Evolutionary conservation across 495 filamentous ascomycete species (phyloP), one percentile per base, ranked within the genome.

Genomic region (Bombardia bombarda): DNA sequence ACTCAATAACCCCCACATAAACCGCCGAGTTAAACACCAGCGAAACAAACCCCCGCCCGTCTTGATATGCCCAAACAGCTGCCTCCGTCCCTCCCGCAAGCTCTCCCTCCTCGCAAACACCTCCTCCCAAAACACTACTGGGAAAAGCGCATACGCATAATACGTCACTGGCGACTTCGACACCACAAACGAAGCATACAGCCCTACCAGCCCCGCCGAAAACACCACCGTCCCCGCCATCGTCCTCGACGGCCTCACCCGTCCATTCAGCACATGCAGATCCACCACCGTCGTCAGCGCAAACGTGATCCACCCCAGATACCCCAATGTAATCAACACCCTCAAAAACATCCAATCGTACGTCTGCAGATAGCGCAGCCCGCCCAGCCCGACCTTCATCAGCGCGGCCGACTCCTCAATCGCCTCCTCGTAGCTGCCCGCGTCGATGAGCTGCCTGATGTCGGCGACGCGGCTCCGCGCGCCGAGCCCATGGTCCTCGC

Each of bases 271-370:
- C 26, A 99, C 87, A 58, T 95, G 87, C 32, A 88, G 66, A 57
- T 97, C 85, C 52, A 97, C 76, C 33, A 96, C 88, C 2, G 86
- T 95, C 3, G 88, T 93, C 38, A 95, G 69, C 0, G 93, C 87
- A 68, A 90, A 99, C 12, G 86, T 83, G 50, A 99, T 94, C 90
- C 90, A 99, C 18, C 93, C 92, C 19, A 96, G 63, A 57, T 96
- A 99, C 16, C 93, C 93, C n/a, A 81, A 57, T 10, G 93, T 93
- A 25, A 99, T 85, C 26, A 97, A 74, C n/a, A 83, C 83, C 38
- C 93, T 75, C 25, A 99, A 62, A 67, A 99, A 97, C n/a, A 97
- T 73, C 93, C 93, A 99, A 64, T 99, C 92, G 47, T 78, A 78
- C 0, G 87, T 97, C 59, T 99, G 93, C 22, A 97, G 74, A 57